Conservation (phyloP, 164 flowering plant genomes). For the Kingdonia uniflora region DNA sequence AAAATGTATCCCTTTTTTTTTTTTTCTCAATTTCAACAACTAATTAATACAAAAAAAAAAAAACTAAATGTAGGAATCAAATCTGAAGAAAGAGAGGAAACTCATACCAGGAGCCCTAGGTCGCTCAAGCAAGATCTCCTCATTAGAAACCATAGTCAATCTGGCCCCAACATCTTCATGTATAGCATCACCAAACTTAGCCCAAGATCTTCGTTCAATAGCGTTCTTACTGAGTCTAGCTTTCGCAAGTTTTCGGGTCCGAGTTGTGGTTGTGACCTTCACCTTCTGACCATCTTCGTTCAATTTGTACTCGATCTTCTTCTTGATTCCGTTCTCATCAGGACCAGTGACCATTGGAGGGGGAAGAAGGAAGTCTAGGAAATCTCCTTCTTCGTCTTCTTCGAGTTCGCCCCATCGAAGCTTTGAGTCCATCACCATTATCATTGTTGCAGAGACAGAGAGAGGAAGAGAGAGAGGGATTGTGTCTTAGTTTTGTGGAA, state of each 20-base stretch:
- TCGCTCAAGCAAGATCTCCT: constrained; percentile 69
- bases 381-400: no score
- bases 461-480: no score
- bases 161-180: no score
- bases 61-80: no score
- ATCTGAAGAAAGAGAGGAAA: neutral
- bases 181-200: constrained; percentile 45
- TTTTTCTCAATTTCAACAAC: no score
- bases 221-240: constrained; percentile 18
- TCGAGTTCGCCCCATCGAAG: no score
- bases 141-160: constrained; percentile 9
- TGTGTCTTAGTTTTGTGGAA: no score
- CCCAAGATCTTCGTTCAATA: constrained; percentile 68
- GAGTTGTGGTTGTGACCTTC: constrained; percentile 31
- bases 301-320: constrained; percentile 63
- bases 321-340: constrained; percentile 71
- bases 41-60: no score
- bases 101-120: constrained; percentile 68
- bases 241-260: no score
- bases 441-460: no score
- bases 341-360: constrained; percentile 67
- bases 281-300: constrained; percentile 68
- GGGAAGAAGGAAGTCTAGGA: constrained; percentile 23
- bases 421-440: no score
- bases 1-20: no score